Evolutionary conservation across 2,329 filamentous ascomycete genomes (phyloP), one percentile per base, ranked within the genome.

Genomic region (Dendryphion nanum): DNA sequence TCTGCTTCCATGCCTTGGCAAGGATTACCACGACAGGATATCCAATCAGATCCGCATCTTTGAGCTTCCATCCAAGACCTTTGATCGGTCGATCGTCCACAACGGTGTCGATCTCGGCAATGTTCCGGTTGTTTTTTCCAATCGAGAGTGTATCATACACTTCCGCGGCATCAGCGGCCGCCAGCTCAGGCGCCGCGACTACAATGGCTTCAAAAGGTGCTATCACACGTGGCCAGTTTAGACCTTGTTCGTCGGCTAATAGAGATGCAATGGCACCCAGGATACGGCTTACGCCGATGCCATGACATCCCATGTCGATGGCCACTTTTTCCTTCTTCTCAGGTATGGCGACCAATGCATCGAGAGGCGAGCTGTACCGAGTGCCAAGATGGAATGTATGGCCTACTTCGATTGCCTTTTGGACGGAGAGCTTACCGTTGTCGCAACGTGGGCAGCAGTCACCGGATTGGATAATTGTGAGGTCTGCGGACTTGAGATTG

Each of bases 311-410:
- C 93, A 98, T 98, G 48, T 95, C 81, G 56, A 95, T 76, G 0
- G 82, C 74, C 0, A 81, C 73, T 6, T 63, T 62, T 13, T 66
- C 48, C 19, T 26, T 44, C 50, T 47, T 20, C 50, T 55, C 18
- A 69, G 76, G 18, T 72, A 52, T 50, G 12, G 71, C 69, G 2
- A 93, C 77, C 1, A 67, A 73, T 1, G 87, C 85, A 6, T 76
- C 70, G 1, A 98, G 74, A 0, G 89, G 84, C 15, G 79, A 73
- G 17, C 86, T 90, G 69, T 98, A 98, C 19, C 90, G 81, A 2
- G 87, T 90, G 8, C 91, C 90, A 2, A 98, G 81, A 63, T 94
- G 83, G 68, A 98, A 98, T 0, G 93, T 97, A 65, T 98, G 93
- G 1, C 89, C 93, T 13, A 97, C 76, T 67, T 98, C 93, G 34